Conservation (phyloP, 2,329 filamentous ascomycete genomes). For the Ophiostoma quercus region DNA sequence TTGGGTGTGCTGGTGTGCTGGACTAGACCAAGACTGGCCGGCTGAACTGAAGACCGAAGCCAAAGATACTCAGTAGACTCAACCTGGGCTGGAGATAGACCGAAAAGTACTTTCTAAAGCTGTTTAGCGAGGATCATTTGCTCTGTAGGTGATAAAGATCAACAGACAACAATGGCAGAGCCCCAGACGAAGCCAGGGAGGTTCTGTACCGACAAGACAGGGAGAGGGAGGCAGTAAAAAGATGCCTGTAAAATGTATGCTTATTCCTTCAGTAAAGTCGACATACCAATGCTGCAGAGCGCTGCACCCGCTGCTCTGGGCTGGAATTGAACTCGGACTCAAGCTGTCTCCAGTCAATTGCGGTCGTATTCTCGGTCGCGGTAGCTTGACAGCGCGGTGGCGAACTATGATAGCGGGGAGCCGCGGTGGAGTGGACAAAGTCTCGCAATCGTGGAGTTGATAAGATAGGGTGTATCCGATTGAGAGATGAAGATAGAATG, state of each 20-base stretch:
- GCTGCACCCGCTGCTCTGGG: neutral
- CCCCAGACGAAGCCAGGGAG: slow-evolving; percentile 1
- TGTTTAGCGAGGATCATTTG: neutral
- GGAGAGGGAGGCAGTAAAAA: neutral
- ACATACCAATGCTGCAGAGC: neutral
- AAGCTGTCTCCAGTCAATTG: neutral
- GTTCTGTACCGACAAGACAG: neutral
- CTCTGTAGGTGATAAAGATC: neutral
- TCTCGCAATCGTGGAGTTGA: neutral
- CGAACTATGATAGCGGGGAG: neutral
- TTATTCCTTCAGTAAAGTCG: neutral
- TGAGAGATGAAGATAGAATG: neutral
- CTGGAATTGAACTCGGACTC: slow-evolving; percentile 3
- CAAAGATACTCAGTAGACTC: neutral
- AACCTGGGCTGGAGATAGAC: too few species aligned
- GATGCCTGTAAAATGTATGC: neutral
- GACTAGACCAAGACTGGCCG: neutral
- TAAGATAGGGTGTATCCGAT: neutral
- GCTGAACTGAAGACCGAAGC: neutral
- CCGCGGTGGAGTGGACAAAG: neutral
- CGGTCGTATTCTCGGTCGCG: slow-evolving; percentile 6
- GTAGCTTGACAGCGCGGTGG: slow-evolving; percentile 8
- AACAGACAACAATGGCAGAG: slow-evolving; percentile 2
- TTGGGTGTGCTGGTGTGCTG: neutral
- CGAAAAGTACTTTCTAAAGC: neutral